phyloP scores from a whole-genome alignment of 1,284 basidiomycete species.

The Ceratobasidium sp. region DNA sequence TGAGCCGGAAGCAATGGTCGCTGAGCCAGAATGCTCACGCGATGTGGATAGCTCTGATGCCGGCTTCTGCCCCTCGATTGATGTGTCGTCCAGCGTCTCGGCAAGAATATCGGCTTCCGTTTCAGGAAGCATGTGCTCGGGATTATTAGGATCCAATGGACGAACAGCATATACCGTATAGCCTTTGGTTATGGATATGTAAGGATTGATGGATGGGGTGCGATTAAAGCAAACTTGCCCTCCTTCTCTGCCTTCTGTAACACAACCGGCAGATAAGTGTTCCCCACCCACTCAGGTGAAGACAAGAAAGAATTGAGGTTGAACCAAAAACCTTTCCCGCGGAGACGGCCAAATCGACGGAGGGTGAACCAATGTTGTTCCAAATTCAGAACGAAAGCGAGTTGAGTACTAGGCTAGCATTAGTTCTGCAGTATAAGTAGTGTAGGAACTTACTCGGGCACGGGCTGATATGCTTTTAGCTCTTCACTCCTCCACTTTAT shows the following conservation, averaged over 20 bases:
- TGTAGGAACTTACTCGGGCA: constrained; percentile 69
- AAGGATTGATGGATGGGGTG: not conserved
- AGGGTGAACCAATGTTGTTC: constrained; percentile 89
- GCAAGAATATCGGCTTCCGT: constrained; percentile 71
- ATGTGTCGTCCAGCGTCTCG: constrained; percentile 59
- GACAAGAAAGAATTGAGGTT: constrained; percentile 84
- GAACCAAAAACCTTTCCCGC: constrained; percentile 79
- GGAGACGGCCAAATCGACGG: constrained; percentile 73
- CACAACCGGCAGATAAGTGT: constrained; percentile 83
- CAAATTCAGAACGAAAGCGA: constrained; percentile 88
- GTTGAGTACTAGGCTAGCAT: constrained; percentile 70
- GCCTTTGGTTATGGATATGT: constrained; percentile 62
- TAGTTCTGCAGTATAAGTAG: not conserved
- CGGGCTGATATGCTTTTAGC: constrained; percentile 76
- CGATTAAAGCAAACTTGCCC: constrained; percentile 55
- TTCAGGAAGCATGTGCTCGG: constrained; percentile 57
- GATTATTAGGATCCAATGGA: constrained; percentile 57
- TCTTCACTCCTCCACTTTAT: constrained; percentile 85
- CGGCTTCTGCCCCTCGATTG: constrained; percentile 51
- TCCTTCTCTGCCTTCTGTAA: constrained; percentile 85
- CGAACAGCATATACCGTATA: constrained; percentile 87
- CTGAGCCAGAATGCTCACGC: not conserved
- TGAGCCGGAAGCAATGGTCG: no score
- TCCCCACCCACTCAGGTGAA: constrained; percentile 81
- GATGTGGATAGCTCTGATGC: not conserved